Conservation (phyloP, 345 rosid species). For the Salix exigua region DNA sequence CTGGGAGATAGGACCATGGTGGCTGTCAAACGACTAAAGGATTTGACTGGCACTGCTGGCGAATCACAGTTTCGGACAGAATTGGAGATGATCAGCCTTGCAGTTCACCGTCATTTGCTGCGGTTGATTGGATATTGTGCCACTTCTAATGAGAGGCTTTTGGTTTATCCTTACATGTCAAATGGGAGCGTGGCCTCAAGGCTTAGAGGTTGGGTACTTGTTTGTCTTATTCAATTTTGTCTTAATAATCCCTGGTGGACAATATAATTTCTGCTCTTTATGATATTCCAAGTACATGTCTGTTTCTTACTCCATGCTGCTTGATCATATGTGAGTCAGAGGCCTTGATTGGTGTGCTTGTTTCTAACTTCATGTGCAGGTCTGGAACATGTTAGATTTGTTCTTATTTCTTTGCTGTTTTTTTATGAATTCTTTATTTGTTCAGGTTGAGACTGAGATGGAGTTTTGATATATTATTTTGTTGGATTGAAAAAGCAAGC, state of each 20-base stretch:
- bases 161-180: conserved; percentile 91
- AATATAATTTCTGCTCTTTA: neutral
- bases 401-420: neutral
- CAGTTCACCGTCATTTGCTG: conserved; percentile 82
- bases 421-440: neutral
- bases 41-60: conserved; percentile 64
- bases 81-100: conserved; percentile 93
- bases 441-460: neutral
- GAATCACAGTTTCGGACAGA: conserved; percentile 90
- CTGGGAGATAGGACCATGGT: conserved; percentile 64
- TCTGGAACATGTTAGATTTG: neutral
- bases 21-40: conserved; percentile 87
- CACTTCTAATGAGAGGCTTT: conserved; percentile 71
- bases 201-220: conserved; percentile 64
- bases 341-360: neutral
- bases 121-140: conserved; percentile 76
- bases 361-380: neutral
- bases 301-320: neutral
- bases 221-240: conserved; percentile 1
- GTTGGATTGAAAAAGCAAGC: neutral
- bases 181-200: conserved; percentile 95
- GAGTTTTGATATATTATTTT: neutral
- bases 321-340: neutral
- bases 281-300: neutral
- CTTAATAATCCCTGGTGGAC: neutral